Base-by-base conservation (phyloP, 331 rosid species). In the Malus hybrid region DNA sequence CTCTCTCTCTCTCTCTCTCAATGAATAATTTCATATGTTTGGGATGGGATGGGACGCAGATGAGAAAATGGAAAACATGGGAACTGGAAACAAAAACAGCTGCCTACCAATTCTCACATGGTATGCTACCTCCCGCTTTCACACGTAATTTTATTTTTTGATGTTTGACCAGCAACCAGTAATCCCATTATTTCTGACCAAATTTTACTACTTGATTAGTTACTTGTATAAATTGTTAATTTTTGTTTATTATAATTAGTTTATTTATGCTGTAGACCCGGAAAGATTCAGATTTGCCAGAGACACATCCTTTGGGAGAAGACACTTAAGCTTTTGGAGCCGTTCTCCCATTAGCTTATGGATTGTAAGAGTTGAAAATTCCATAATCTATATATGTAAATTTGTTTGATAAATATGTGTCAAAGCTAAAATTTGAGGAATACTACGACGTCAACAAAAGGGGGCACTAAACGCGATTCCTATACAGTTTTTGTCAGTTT, bases 271-370 rank as follows among this genome's bases (percentile, higher is more conserved):
- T 42, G 76, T 65, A 80, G 83, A 80, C 69, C 83, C 83, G 1
- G 80, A 80, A 44, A 80, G 80, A 60, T 80, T 80, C 63, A 63
- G 83, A 68, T 80, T 80, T 54, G 77, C 83, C 6, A 80, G 83
- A 54, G 83, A 80, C 42, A 80, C 83, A 15, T 69, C 83, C 3
- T 80, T 80, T 70, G 83, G 83, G 20, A 56, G 83, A 55, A 70
- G 83, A 62, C 83, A 80, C 36, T 62, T 80, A 59, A 80, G 16
- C 62, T 70, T 54, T 39, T 80, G 83, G 80, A 80, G 77, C 54
- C 72, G 10, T 18, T 69, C 52, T 10, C 61, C 83, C 32, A 52
- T 62, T 70, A 70, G 59, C n/a, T 67, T 80, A 6, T 80, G 83
- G 83, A 63, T 70, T 52, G 83, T 80, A 59, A 80, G 83, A 27